phyloP scores from a whole-genome alignment of 305 asterid species.

The Fraxinus platypoda region DNA sequence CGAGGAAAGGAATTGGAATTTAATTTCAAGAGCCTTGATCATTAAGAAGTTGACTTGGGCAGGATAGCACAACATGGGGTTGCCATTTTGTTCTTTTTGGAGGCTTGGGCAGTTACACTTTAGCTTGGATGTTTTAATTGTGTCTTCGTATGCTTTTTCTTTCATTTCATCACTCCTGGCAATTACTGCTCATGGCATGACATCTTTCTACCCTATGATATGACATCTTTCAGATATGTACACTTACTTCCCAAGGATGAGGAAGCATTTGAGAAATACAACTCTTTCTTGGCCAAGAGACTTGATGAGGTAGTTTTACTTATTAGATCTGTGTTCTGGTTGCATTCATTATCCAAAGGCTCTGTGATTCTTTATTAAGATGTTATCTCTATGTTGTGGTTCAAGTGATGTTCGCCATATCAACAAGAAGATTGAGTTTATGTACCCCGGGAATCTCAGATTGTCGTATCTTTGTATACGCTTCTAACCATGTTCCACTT shows the following conservation, averaged over 20 bases:
- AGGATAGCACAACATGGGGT: too few relatives aligned
- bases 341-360: constrained; percentile 7
- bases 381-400: constrained; percentile 4
- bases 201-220: constrained; percentile 14
- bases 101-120: constrained; percentile 9
- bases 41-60: too few relatives aligned
- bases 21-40: not conserved
- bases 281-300: constrained; percentile 70
- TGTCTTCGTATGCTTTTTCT: not conserved
- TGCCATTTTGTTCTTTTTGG: not conserved
- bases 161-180: not conserved
- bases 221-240: constrained; percentile 62
- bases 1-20: not conserved
- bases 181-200: constrained; percentile 10
- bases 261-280: constrained; percentile 86
- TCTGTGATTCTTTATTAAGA: constrained; percentile 4
- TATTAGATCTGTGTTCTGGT: constrained; percentile 19
- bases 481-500: not conserved
- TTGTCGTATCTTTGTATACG: not conserved
- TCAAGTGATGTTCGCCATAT: constrained; percentile 15
- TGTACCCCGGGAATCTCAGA: constrained; percentile 1
- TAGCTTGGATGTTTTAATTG: constrained; percentile 4
- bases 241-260: constrained; percentile 95
- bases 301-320: constrained; percentile 80
- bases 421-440: not conserved